A percentile compares a stretch with the other conserved stretches of the same genome.
These are phyloP conservation scores for Erodium maritimum DNA, from an alignment of 345 rosid genomes.

Conservation along the genomic window DNA sequence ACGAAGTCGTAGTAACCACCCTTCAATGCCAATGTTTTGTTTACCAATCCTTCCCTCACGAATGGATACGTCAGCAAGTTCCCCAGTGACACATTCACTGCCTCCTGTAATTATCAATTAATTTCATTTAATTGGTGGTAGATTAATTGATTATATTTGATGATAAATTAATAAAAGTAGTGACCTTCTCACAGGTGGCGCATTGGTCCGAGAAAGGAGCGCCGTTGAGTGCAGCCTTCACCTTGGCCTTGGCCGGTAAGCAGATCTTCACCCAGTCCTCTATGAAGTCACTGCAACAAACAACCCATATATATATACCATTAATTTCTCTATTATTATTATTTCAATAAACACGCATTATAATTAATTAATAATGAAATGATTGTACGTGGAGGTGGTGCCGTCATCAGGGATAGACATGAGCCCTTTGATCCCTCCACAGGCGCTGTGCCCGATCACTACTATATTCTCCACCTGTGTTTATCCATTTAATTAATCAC, in stretches of 20 bases:
- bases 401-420: constrained; percentile 79
- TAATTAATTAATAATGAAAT: too few relatives aligned
- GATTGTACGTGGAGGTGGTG: constrained; percentile 57
- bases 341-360: too few relatives aligned
- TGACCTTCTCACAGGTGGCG: constrained; percentile 49
- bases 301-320: too few relatives aligned
- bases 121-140: too few relatives aligned
- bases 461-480: constrained; percentile 51
- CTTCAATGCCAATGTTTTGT: constrained; percentile 63
- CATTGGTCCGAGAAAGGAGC: constrained; percentile 38
- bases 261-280: constrained; percentile 90
- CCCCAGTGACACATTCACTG: constrained; percentile 89
- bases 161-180: too few relatives aligned
- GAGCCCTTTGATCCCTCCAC: constrained; percentile 97
- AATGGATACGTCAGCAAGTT: constrained; percentile 83
- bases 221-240: constrained; percentile 29
- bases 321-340: too few relatives aligned
- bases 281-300: constrained; percentile 82
- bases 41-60: constrained; percentile 83
- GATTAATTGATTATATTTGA: too few relatives aligned
- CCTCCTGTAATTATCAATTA: constrained; percentile 30
- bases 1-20: constrained; percentile 90
- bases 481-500: background rate
- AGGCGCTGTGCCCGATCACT: constrained; percentile 83
- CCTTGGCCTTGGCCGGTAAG: constrained; percentile 67